These are phyloP conservation scores for Penicillium sp. DNA, from an alignment of 2,329 filamentous ascomycete species.

Conservation along the genomic window DNA sequence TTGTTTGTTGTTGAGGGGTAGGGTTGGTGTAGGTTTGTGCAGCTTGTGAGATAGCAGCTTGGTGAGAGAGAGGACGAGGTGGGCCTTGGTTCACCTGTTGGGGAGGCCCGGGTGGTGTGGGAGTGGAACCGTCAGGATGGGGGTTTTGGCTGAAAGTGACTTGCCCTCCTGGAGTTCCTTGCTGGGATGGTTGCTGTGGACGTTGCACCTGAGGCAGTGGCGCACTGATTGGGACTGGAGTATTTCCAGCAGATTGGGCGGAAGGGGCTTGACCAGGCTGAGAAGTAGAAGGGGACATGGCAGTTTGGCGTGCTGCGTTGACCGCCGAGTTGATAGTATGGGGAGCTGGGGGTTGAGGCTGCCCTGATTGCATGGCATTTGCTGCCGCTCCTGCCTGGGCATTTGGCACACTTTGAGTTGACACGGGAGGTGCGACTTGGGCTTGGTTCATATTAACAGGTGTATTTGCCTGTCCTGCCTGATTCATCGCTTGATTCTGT, in stretches of 20 bases:
- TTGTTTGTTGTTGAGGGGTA: constrained; percentile 22
- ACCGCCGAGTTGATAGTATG: constrained; percentile 45
- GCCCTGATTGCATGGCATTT: constrained; percentile 27
- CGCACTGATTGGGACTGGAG: constrained; percentile 19
- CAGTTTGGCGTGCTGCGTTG: constrained; percentile 37
- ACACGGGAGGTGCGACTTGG: constrained; percentile 13
- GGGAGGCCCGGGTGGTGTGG: constrained; percentile 24
- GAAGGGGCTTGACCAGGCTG: constrained; percentile 27
- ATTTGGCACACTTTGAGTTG: constrained; percentile 16
- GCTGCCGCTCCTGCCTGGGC: constrained; percentile 20
- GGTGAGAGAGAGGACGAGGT: constrained; percentile 39
- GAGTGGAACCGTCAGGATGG: constrained; percentile 27
- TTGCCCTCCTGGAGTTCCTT: constrained; percentile 24
- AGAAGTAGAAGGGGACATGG: constrained; percentile 31
- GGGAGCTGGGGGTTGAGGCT: constrained; percentile 32
- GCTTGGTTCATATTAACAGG: constrained; percentile 13
- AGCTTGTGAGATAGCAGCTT: constrained; percentile 40
- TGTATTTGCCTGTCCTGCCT: constrained; percentile 17
- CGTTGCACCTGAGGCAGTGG: constrained; percentile 19
- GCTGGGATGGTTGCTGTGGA: constrained; percentile 25
- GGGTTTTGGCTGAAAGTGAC: constrained; percentile 26
- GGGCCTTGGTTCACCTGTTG: constrained; percentile 29
- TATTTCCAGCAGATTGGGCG: constrained; percentile 23
- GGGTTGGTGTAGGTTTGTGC: constrained; percentile 37
- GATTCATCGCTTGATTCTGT: constrained; percentile 15